Evolutionary conservation across 202 grass and related monocot genomes (phyloP).

Genomic region (Tripidium arundinaceum): DNA sequence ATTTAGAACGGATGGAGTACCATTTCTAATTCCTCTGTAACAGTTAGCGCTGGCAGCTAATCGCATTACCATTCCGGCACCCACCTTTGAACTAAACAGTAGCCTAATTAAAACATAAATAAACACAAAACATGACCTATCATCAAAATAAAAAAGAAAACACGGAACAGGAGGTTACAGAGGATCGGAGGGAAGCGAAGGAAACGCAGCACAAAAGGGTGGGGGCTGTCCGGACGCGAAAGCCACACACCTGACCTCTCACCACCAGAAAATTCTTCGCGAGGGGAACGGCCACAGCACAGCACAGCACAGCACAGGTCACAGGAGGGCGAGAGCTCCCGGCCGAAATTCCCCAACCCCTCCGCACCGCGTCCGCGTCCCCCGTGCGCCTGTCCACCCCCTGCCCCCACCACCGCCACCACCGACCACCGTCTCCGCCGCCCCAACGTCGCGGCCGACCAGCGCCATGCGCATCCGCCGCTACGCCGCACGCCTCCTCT

Average conservation of each 20-base stretch:
- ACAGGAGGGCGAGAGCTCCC: not conserved
- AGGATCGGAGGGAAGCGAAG: no score
- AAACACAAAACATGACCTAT: no score
- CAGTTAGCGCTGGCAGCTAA: no score
- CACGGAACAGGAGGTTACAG: no score
- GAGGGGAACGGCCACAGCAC: not conserved
- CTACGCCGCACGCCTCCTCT: slow-evolving; percentile 54
- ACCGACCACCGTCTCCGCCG: slow-evolving; percentile 12
- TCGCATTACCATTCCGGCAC: no score
- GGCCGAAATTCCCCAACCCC: slow-evolving; percentile 50
- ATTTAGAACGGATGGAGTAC: no score
- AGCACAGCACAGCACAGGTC: no score
- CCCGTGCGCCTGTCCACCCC: not conserved
- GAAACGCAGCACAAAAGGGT: not conserved
- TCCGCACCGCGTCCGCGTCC: not conserved
- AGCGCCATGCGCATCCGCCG: slow-evolving; percentile 59
- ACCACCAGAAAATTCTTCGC: slow-evolving; percentile 17
- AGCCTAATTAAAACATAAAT: no score
- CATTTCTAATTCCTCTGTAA: no score
- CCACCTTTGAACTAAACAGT: no score
- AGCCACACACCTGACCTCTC: not conserved
- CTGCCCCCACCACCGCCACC: not conserved
- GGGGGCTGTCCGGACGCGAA: slow-evolving; percentile 2
- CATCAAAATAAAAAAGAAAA: no score
- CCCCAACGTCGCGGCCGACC: not conserved